These are phyloP conservation scores for Vitis hybrid DNA, from an alignment of 177 flowering plant genomes.

Conservation along the genomic window DNA sequence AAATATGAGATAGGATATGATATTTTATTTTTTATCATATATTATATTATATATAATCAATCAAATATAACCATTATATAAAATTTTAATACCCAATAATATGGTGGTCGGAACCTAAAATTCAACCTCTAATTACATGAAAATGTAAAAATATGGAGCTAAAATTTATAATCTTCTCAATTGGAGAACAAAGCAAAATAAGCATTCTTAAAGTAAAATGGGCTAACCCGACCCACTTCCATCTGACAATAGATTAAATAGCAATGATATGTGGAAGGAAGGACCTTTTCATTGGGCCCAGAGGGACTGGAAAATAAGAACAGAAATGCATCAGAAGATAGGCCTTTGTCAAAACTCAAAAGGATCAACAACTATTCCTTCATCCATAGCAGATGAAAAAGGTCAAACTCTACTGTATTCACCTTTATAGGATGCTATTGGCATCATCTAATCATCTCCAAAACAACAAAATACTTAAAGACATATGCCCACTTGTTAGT, in stretches of 20 bases:
- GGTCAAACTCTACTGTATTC: conserved; percentile 14
- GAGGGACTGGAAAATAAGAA: conserved; percentile 1
- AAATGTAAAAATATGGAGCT: too few relatives aligned
- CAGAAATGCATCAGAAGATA: neutral
- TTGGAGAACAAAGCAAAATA: too few relatives aligned
- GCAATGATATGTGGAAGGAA: neutral
- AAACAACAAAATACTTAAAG: conserved; percentile 20
- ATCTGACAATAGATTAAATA: conserved; percentile 8
- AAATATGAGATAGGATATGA: too few relatives aligned
- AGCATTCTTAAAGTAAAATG: neutral
- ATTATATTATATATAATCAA: too few relatives aligned
- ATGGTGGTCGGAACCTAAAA: too few relatives aligned
- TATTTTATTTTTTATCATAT: too few relatives aligned
- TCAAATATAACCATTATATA: too few relatives aligned
- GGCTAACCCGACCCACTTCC: neutral
- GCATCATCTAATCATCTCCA: conserved; percentile 14
- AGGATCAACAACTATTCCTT: neutral
- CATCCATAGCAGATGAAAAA: neutral
- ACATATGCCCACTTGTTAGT: conserved; percentile 14
- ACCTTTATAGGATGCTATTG: conserved; percentile 25
- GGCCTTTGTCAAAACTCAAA: neutral
- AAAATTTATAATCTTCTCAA: too few relatives aligned
- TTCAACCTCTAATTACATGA: too few relatives aligned
- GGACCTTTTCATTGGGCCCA: conserved; percentile 18
- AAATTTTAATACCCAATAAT: too few relatives aligned